Evolutionary conservation across 768 basidiomycete genomes (phyloP).

Genomic region (Chalciporus pseudorubinellus): DNA sequence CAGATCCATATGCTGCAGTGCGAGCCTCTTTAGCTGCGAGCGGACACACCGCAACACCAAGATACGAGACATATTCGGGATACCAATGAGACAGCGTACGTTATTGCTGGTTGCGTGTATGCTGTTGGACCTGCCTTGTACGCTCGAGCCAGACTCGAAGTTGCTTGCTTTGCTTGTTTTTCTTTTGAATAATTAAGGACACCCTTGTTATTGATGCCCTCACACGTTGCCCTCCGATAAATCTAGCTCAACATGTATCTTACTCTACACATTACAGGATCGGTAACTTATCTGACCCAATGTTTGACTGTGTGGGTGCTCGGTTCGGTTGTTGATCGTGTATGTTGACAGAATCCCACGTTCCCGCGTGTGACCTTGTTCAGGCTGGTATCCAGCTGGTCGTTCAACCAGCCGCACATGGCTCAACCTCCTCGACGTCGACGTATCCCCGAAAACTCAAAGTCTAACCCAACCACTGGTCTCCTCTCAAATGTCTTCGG

Average conservation of each 20-base stretch:
- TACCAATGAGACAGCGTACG: constrained; percentile 41
- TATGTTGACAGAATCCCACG: constrained; percentile 16
- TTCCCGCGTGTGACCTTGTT: constrained; percentile 10
- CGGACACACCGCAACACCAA: constrained; percentile 40
- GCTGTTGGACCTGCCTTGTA: constrained; percentile 10
- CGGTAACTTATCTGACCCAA: not conserved
- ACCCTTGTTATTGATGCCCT: constrained; percentile 3
- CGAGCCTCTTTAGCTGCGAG: constrained; percentile 50
- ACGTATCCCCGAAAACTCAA: not conserved
- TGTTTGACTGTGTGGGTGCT: not conserved
- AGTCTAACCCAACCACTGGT: constrained; percentile 29
- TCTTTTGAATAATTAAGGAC: constrained; percentile 14
- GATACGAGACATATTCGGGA: constrained; percentile 54
- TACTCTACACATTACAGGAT: not conserved
- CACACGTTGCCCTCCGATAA: constrained; percentile 4
- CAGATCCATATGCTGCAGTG: constrained; percentile 84
- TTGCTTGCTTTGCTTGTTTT: constrained; percentile 4
- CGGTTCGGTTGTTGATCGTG: not conserved
- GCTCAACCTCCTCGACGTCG: constrained; percentile 7
- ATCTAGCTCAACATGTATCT: constrained; percentile 12
- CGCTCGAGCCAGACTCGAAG: constrained; percentile 8
- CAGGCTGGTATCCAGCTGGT: not conserved
- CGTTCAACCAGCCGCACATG: constrained; percentile 7
- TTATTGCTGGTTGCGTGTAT: not conserved
- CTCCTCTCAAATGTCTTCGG: constrained; percentile 62